Base-by-base conservation (phyloP, 1,284 basidiomycete species). In the Tilletia horrida region DNA sequence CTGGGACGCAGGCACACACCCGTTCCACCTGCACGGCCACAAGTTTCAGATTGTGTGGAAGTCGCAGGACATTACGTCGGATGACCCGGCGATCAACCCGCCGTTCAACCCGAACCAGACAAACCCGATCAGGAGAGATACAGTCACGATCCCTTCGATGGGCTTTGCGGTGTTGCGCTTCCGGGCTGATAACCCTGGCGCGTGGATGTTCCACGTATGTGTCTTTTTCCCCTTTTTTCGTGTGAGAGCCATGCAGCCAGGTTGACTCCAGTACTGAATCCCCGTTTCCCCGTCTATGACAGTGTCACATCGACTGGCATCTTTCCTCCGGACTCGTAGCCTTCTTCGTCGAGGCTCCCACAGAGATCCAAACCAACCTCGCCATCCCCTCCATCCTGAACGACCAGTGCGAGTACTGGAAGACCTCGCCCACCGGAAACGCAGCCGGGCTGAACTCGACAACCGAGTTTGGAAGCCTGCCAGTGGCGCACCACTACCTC, bases 61-160 rank as follows among this genome's bases (percentile, higher is more conserved):
- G 67, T 86, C 88, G 0, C 76, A 85, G 65, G 87, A 95, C 81
- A 91, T 89, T 73, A 88, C 88, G 0, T 92, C 92, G 0, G 83
- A 86, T 75, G 90, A 97, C 82, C 86, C 89, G 0, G 76, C 83
- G 2, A 84, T 93, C 67, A 96, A 96, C 84, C 93, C 93, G 18
- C 88, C 91, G 0, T 83, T 91, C 66, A 84, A 87, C 62, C 89
- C 91, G 81, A 87, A 86, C 7, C 89, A 91, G 77, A 80, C 83
- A 1, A 96, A 96, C 84, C 93, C 93, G 1, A 87, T 93, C 74
- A 88, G 92, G 18, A 86, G 93, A 65, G 92, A 96, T 82, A 73
- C 83, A 27, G 71, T 80, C 66, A 75, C 82, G 63, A 86, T 92
- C 55, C 88, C 88, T 2, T 84, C 85, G 0, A 84, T 85, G 63